Percentiles rank a stretch among this genome's conserved stretches.
These are phyloP conservation scores for Pythium dissimile DNA, from an alignment of 352 stramenopile species.

Conservation along the genomic window DNA sequence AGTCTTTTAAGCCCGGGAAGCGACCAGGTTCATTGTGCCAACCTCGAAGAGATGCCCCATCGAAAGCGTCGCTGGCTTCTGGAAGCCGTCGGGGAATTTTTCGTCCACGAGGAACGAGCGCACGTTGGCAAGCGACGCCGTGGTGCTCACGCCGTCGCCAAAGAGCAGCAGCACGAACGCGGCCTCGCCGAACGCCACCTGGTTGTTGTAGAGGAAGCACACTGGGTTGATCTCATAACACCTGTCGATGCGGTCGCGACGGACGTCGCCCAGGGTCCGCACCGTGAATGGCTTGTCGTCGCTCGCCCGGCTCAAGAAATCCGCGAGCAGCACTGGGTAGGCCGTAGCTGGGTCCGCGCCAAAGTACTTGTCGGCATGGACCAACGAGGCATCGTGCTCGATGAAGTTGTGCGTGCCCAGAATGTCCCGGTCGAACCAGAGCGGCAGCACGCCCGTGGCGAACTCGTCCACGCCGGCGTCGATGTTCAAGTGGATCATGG, in stretches of 20 bases:
- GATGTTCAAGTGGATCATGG: conserved; percentile 37
- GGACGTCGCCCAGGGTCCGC: not conserved
- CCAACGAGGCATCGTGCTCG: conserved; percentile 34
- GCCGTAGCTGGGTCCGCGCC: conserved; percentile 28
- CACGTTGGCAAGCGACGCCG: not conserved
- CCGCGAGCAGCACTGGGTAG: conserved; percentile 23
- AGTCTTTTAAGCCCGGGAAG: too few species aligned
- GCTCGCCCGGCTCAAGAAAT: conserved; percentile 22
- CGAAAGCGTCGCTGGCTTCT: not conserved
- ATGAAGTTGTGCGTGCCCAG: conserved; percentile 39
- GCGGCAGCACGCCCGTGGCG: conserved; percentile 1
- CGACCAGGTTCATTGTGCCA: too few species aligned
- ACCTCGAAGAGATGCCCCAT: too few species aligned
- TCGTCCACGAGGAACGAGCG: conserved; percentile 3
- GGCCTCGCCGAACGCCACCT: conserved; percentile 8
- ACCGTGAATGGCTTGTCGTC: not conserved
- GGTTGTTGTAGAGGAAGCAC: not conserved
- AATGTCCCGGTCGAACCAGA: conserved; percentile 12
- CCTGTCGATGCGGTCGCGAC: not conserved
- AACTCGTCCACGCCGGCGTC: conserved; percentile 16
- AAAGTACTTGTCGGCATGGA: conserved; percentile 27
- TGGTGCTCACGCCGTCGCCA: conserved; percentile 3
- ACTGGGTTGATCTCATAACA: not conserved
- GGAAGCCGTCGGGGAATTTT: conserved; percentile 3
- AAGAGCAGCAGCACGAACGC: conserved; percentile 3